These are phyloP conservation scores for Aegle marmelos DNA, from an alignment of 345 rosid genomes.

Conservation along the genomic window DNA sequence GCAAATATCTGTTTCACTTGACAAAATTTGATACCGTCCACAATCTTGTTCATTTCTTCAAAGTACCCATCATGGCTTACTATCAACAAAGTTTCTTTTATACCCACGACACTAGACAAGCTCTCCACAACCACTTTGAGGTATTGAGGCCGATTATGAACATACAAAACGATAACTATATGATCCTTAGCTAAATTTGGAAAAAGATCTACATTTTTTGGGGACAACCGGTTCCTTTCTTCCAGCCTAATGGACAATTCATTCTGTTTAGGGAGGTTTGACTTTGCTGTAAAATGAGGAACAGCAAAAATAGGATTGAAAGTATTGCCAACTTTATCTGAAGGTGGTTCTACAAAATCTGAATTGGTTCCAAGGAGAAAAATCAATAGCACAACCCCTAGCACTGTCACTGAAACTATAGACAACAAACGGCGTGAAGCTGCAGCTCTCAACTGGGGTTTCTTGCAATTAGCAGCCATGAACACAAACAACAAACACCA, in stretches of 20 bases:
- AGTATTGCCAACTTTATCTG: slow-evolving; percentile 25
- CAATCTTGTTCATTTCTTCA: slow-evolving; percentile 79
- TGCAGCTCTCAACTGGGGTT: slow-evolving; percentile 46
- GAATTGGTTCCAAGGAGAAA: slow-evolving; percentile 46
- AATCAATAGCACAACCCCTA: slow-evolving; percentile 49
- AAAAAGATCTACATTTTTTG: slow-evolving; percentile 63
- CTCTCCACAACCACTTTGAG: slow-evolving; percentile 71
- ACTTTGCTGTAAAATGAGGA: slow-evolving; percentile 22
- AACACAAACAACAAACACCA: slow-evolving; percentile 9
- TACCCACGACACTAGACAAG: slow-evolving; percentile 80
- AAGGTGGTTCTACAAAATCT: slow-evolving; percentile 21
- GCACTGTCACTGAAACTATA: slow-evolving; percentile 46
- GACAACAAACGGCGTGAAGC: slow-evolving; percentile 51
- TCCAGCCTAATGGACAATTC: slow-evolving; percentile 56
- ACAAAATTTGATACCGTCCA: slow-evolving; percentile 75
- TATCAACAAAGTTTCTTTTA: slow-evolving; percentile 77
- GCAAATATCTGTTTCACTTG: slow-evolving; percentile 90
- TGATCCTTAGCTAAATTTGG: slow-evolving; percentile 67
- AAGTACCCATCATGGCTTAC: slow-evolving; percentile 97
- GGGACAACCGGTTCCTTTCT: slow-evolving; percentile 55
- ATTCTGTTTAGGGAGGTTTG: slow-evolving; percentile 55
- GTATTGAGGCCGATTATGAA: slow-evolving; percentile 91
- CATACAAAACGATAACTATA: slow-evolving; percentile 77
- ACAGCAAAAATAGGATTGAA: slow-evolving; percentile 18
- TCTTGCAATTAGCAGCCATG: slow-evolving; percentile 70